Percentiles rank a stretch among this genome's conserved stretches.
Evolutionary conservation across 805 yeast genomes (phyloP).

Genomic region (Candida glaebosa): DNA sequence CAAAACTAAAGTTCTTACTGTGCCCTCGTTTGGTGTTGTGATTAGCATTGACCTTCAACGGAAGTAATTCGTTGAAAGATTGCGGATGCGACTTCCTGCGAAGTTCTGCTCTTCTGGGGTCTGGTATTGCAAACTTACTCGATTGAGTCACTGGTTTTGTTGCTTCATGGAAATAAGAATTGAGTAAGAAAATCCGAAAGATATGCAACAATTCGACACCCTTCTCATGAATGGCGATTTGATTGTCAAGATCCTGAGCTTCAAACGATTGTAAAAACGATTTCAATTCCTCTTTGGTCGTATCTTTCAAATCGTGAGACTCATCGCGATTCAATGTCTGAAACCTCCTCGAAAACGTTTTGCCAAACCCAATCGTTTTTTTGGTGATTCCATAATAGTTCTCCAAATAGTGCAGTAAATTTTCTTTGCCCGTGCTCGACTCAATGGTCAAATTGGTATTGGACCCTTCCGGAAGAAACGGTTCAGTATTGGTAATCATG

Average conservation of each 20-base stretch:
- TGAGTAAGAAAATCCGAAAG: not conserved
- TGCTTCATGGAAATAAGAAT: not conserved
- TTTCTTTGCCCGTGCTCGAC: not conserved
- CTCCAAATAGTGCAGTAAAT: not conserved
- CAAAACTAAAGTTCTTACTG: conserved; percentile 3
- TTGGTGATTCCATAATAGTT: not conserved
- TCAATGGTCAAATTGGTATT: not conserved
- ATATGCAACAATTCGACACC: not conserved
- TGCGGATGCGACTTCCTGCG: conserved; percentile 3
- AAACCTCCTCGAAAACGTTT: not conserved
- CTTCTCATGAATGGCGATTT: not conserved
- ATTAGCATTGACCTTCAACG: not conserved
- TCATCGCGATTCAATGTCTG: not conserved
- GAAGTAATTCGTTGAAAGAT: not conserved
- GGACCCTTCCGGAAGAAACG: not conserved
- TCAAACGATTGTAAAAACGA: not conserved
- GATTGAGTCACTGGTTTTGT: not conserved
- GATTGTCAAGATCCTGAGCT: conserved; percentile 1
- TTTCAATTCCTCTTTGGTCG: not conserved
- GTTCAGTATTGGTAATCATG: not conserved
- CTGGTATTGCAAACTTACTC: not conserved
- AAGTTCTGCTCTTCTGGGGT: not conserved
- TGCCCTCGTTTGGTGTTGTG: not conserved
- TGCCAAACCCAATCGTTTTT: not conserved
- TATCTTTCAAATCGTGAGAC: not conserved